A percentile compares a stretch with the other conserved stretches of the same genome.
Evolutionary conservation across 176 grass and related monocot species (phyloP).

Genomic region (Ensete ventricosum): DNA sequence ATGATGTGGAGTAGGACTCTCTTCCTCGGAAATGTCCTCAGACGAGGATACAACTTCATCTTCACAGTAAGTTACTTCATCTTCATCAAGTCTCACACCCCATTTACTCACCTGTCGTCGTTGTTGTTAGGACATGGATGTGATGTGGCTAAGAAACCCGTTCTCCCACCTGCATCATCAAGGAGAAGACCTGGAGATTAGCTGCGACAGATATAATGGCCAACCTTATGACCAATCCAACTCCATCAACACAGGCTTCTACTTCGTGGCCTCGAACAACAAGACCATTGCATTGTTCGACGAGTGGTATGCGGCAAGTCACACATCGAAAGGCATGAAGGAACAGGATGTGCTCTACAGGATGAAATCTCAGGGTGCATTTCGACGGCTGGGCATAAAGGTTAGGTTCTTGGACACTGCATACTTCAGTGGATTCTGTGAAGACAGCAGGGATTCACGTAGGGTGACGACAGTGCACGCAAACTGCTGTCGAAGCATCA

Average conservation of each 20-base stretch:
- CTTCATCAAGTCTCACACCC: not conserved
- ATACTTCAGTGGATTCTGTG: conserved; percentile 4
- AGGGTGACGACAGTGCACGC: conserved; percentile 2
- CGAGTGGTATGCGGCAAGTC: not conserved
- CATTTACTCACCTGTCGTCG: not conserved
- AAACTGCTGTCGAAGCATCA: not conserved
- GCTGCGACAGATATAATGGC: not conserved
- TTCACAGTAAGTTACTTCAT: conserved; percentile 37
- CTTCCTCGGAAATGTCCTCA: conserved; percentile 57
- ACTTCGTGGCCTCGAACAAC: conserved; percentile 2
- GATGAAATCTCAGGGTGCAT: not conserved
- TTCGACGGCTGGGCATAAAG: not conserved
- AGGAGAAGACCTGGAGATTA: conserved; percentile 3
- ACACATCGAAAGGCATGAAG: not conserved
- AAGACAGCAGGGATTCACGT: not conserved
- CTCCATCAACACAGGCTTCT: conserved; percentile 8
- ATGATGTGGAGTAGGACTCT: conserved; percentile 66
- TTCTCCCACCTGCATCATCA: not conserved
- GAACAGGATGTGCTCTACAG: conserved; percentile 2
- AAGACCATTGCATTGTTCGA: conserved; percentile 4
- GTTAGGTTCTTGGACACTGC: not conserved
- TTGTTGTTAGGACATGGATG: not conserved
- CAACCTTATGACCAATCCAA: not conserved
- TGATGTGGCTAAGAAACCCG: conserved; percentile 12
- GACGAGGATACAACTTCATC: conserved; percentile 47